These are phyloP conservation scores for Aschersonia sp. DNA, from an alignment of 2,329 filamentous ascomycete genomes.

Conservation along the genomic window DNA sequence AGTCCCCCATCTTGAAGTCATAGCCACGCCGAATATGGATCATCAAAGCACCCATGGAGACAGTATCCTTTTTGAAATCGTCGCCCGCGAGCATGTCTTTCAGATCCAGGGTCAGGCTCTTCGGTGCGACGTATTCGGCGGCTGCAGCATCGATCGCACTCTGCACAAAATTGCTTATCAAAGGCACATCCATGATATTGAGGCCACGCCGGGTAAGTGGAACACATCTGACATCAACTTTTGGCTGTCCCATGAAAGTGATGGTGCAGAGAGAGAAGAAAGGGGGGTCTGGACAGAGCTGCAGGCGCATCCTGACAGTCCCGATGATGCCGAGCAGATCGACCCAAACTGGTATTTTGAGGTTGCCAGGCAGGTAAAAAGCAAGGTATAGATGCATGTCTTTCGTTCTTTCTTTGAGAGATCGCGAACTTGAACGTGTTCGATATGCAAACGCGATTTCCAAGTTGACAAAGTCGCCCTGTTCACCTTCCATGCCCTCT, in stretches of 20 bases:
- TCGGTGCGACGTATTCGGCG: slow-evolving; percentile 63
- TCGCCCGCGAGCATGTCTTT: slow-evolving; percentile 67
- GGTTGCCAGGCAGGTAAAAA: slow-evolving; percentile 49
- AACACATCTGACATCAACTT: slow-evolving; percentile 55
- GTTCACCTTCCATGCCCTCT: slow-evolving; percentile 59
- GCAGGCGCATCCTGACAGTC: slow-evolving; percentile 52
- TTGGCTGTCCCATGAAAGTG: slow-evolving; percentile 62
- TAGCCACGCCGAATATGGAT: slow-evolving; percentile 52
- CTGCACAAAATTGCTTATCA: slow-evolving; percentile 64
- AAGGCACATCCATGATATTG: slow-evolving; percentile 61
- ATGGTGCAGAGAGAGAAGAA: slow-evolving; percentile 64
- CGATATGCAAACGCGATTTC: slow-evolving; percentile 64
- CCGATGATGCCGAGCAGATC: slow-evolving; percentile 60
- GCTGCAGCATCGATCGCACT: slow-evolving; percentile 59
- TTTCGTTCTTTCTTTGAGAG: slow-evolving; percentile 55
- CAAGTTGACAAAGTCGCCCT: slow-evolving; percentile 65
- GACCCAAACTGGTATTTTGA: slow-evolving; percentile 54
- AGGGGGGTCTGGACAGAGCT: slow-evolving; percentile 61
- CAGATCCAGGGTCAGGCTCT: slow-evolving; percentile 57
- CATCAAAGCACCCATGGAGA: slow-evolving; percentile 47
- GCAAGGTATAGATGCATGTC: slow-evolving; percentile 50
- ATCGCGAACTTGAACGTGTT: slow-evolving; percentile 44
- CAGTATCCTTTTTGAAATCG: slow-evolving; percentile 65
- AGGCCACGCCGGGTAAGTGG: slow-evolving; percentile 54
- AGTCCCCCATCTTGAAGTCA: slow-evolving; percentile 59